Percentiles rank a stretch among this genome's conserved stretches.
phyloP scores from a whole-genome alignment of 805 yeast species.

The Saccharomycopsis babjevae region DNA sequence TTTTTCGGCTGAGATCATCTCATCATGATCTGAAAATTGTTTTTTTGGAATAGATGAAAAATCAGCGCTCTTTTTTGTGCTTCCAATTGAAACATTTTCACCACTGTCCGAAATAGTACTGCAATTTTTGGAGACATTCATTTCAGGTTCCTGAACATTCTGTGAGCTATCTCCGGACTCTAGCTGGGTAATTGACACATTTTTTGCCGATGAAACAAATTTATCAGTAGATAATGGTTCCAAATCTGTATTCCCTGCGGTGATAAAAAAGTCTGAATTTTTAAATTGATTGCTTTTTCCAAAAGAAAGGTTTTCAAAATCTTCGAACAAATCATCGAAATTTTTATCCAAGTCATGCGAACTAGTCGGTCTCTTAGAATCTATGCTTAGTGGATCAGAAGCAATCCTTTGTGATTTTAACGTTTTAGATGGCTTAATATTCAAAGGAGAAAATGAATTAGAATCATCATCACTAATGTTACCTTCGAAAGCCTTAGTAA shows the following conservation, averaged over 20 bases:
- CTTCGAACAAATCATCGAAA: slow-evolving; percentile 17
- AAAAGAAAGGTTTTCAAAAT: slow-evolving; percentile 14
- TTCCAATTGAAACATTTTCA: not conserved
- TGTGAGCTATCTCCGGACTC: not conserved
- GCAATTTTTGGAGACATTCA: not conserved
- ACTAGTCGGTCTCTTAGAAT: not conserved
- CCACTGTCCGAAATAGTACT: not conserved
- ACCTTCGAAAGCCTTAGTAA: too few relatives aligned
- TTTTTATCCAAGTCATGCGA: slow-evolving; percentile 11
- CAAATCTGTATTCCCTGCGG: not conserved
- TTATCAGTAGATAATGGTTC: not conserved
- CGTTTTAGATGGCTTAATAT: not conserved
- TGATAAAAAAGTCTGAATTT: not conserved
- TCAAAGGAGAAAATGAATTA: not conserved
- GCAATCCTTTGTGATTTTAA: not conserved
- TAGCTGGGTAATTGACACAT: not conserved
- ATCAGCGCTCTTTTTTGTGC: not conserved
- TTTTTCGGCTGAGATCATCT: not conserved
- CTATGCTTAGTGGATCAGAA: not conserved
- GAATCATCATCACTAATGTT: not conserved
- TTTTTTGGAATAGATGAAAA: not conserved
- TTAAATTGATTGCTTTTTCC: not conserved
- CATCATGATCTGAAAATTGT: not conserved
- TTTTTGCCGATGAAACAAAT: not conserved
- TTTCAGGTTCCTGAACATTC: not conserved